Conservation (phyloP, 2,329 filamentous ascomycete genomes). For the Cladophialophora exuberans region DNA sequence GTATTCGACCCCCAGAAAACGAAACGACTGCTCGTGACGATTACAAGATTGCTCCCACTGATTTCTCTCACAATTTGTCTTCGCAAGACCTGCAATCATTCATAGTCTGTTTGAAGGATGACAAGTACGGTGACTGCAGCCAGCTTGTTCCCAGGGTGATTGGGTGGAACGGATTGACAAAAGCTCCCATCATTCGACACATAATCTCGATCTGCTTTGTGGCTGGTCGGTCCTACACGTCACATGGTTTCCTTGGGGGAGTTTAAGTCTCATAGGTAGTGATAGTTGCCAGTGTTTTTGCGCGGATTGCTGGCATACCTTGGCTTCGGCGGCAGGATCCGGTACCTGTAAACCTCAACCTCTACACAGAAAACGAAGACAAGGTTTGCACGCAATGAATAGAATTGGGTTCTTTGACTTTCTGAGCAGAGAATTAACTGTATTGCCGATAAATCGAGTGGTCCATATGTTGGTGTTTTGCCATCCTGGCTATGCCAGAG, state of each 20-base stretch:
- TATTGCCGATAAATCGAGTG: constrained; percentile 10
- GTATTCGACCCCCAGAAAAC: neutral
- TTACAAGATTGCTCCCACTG: neutral
- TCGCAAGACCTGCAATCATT: constrained; percentile 26
- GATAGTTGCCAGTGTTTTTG: constrained; percentile 23
- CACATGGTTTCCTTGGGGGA: constrained; percentile 26
- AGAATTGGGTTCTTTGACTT: constrained; percentile 22
- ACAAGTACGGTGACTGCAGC: constrained; percentile 21
- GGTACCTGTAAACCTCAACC: constrained; percentile 19
- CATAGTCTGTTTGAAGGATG: constrained; percentile 6
- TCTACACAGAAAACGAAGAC: constrained; percentile 27
- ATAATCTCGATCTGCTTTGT: constrained; percentile 30
- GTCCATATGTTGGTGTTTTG: neutral
- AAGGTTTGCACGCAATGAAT: constrained; percentile 31
- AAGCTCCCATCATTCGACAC: constrained; percentile 21
- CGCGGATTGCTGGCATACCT: constrained; percentile 31
- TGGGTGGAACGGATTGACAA: constrained; percentile 19
- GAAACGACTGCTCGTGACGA: constrained; percentile 19
- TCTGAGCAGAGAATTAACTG: constrained; percentile 1
- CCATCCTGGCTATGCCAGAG: neutral
- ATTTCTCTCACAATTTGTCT: constrained; percentile 9
- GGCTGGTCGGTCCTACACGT: constrained; percentile 24
- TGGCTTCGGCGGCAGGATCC: constrained; percentile 32
- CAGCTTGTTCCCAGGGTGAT: constrained; percentile 28
- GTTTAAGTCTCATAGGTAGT: constrained; percentile 26